Evolutionary conservation across 2,329 filamentous ascomycete genomes (phyloP), one percentile per base, ranked within the genome.

Genomic region (Epichloe coenophiala): DNA sequence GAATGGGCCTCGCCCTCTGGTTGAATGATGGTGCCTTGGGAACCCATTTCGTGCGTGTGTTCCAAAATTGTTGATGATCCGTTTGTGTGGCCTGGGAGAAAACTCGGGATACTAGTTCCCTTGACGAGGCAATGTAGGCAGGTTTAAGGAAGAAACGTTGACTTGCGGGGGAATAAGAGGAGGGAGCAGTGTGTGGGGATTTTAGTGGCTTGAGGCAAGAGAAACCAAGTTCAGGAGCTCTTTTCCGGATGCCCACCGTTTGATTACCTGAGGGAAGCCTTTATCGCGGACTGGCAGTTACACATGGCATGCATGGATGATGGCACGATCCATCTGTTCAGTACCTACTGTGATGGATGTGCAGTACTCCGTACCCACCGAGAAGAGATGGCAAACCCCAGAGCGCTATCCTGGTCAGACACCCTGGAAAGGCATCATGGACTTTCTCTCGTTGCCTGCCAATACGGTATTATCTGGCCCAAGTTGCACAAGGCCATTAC

Each of bases 1-100:
- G 67, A 71, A 52, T 60, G 61, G 27, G 64, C 60, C 42, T 55
- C 53, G 53, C 62, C 65, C 50, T 68, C 65, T n/a, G 60, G 56
- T 51, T 59, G 54, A n/a, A 60, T 40, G 43, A 50, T 47, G 50
- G 44, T 35, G 47, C 42, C 39, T 41, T 53, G 54, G 40, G 57
- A 57, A 35, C 57, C 54, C 58, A 58, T 57, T 13, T 38, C 54
- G 50, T 15, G 12, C 13, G 17, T 8, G 37, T 19, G 15, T 5
- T 39, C 15, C 37, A 38, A 38, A 15, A 40, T 21, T 40, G 9
- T 47, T 47, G 17, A 40, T 37, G 1, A 21, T 21, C 19, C 13
- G 15, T 5, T 47, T 48, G 33, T 47, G 3, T 13, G 5, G 40
- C 19, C 11, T 4, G 27, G 27, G 40, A 21, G 40, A 42, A 19